Evolutionary conservation across 75 land plant species (phyloP).

Genomic region (Cryptomeria japonica): DNA sequence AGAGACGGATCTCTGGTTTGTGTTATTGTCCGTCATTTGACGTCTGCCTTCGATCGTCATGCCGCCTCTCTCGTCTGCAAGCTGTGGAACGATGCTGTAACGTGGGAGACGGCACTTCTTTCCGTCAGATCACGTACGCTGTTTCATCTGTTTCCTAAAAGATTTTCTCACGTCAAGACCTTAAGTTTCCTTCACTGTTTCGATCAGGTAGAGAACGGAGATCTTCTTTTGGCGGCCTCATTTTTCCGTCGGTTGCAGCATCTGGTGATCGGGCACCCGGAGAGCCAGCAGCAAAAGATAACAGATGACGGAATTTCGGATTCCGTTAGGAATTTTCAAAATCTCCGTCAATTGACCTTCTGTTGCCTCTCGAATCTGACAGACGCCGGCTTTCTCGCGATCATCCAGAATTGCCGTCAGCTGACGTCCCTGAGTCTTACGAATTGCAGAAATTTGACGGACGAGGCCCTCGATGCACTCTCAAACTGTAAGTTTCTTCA

Average conservation of each 20-base stretch:
- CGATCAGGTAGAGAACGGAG: slow-evolving; percentile 20
- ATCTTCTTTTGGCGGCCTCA: slow-evolving; percentile 13
- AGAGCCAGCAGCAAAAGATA: slow-evolving; percentile 18
- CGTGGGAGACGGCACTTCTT: slow-evolving; percentile 5
- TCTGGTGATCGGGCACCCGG: slow-evolving; percentile 21
- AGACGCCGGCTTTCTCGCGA: slow-evolving; percentile 15
- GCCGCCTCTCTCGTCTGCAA: slow-evolving; percentile 37
- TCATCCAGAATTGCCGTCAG: slow-evolving; percentile 12
- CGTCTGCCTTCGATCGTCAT: slow-evolving; percentile 17
- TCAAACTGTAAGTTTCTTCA: slow-evolving; percentile 12
- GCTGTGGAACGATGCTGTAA: slow-evolving; percentile 36
- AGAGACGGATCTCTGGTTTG: slow-evolving; percentile 16
- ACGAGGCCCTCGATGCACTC: slow-evolving; percentile 24
- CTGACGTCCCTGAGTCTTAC: slow-evolving; percentile 13
- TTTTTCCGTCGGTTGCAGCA: slow-evolving; percentile 11
- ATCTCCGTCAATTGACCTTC: slow-evolving; percentile 18
- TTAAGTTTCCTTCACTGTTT: slow-evolving; percentile 24
- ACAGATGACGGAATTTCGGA: slow-evolving; percentile 23
- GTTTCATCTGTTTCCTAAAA: slow-evolving; percentile 6
- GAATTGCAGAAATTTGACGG: slow-evolving; percentile 25
- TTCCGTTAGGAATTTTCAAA: slow-evolving; percentile 10
- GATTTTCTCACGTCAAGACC: slow-evolving; percentile 21
- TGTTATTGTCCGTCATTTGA: slow-evolving; percentile 14
- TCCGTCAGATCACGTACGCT: slow-evolving; percentile 13
- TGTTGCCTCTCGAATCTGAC: slow-evolving; percentile 17